Evolutionary conservation across 2,329 filamentous ascomycete genomes (phyloP), one percentile per base, ranked within the genome.

Genomic region (Cladophialophora yegresii): DNA sequence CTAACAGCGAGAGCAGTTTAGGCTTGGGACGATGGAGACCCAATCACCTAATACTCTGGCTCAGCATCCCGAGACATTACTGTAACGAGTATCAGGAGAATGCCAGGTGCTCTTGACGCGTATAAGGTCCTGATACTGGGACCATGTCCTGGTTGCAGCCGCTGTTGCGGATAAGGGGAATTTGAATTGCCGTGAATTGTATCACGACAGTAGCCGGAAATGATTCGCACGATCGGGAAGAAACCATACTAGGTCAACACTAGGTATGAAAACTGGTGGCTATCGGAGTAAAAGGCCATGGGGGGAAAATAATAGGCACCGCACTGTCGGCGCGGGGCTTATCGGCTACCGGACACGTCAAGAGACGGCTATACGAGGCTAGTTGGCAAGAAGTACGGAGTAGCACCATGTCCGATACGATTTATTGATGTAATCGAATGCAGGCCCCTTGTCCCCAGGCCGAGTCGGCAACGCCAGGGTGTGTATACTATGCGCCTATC

Each of bases 361-460:
- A 13, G 22, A n/a, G 45, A n/a, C 47, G 47, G 47, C 47, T 50
- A 50, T 50, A 50, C 47, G 23, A 50, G 23, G 47, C 47, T 50
- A 50, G 47, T 28, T 26, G 9, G 47, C 47, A 7, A 13, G 23
- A 23, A 8, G 47, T 22, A 20, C 23, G n/a, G 47, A 22, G 12
- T 26, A 50, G 8, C 8, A 1, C 5, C 23, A 12, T 7, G 23
- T 16, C 47, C 47, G 9, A 50, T 50, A 16, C 47, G 47, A 50
- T 26, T 50, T 50, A 28, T 50, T 50, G 22, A 50, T 7, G 47
- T 50, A 50, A 50, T 50, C 22, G 47, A 50, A 26, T 43, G 13
- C 36, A n/a, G n/a, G 2, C 4, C 36, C 36, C 36, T n/a, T n/a
- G 16, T 16, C 13, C 16, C 36, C 36, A 43, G 36, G 36, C 36